Base-by-base conservation (phyloP, 2,329 filamentous ascomycete genomes). In the Sarocladium oryzae region DNA sequence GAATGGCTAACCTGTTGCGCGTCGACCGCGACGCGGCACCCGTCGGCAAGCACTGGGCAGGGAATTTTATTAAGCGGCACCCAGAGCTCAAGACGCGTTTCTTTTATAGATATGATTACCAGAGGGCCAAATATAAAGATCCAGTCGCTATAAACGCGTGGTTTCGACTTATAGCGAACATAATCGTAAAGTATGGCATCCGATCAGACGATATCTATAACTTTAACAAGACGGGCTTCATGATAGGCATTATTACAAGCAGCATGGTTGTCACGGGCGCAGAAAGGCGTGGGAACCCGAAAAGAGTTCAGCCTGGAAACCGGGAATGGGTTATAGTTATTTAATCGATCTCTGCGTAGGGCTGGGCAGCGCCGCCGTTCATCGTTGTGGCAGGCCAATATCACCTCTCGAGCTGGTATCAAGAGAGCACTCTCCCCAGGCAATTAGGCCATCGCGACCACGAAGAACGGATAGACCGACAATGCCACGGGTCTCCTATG, bases 381-480 rank as follows among this genome's bases (percentile, higher is more conserved):
- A 57, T 57, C 48, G 26, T 53, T 16, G 48, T 53, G 23, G 16
- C 51, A 26, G 51, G 51, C 24, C 23, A 53, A 50, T 32, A 53
- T 50, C 51, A 57, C 38, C 53, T 59, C 20, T 43, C 43, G 5
- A 51, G 10, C 18, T 58, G 40, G 56, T 58, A 55, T 49, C n/a
- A 54, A 18, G 53, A 63, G 21, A 57, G 43, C 9, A 54, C 43
- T 50, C 54, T 67, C 32, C 59, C 53, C n/a, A 32, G n/a, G 49
- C 20, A 37, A 67, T 45, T 68, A 49, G 61, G 52, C 54, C 30
- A 63, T 68, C 33, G 51, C 55, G 51, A 52, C 62, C 15, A 64
- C 55, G 50, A 54, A 53, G 28, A 70, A 68, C 54, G 56, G 65
- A 51, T 70, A 51, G 62, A 69, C 60, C 6, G 64, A 54, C 48